phyloP scores from a whole-genome alignment of 2,329 filamentous ascomycete genomes.

The Phaeosphaeriaceae sp. region DNA sequence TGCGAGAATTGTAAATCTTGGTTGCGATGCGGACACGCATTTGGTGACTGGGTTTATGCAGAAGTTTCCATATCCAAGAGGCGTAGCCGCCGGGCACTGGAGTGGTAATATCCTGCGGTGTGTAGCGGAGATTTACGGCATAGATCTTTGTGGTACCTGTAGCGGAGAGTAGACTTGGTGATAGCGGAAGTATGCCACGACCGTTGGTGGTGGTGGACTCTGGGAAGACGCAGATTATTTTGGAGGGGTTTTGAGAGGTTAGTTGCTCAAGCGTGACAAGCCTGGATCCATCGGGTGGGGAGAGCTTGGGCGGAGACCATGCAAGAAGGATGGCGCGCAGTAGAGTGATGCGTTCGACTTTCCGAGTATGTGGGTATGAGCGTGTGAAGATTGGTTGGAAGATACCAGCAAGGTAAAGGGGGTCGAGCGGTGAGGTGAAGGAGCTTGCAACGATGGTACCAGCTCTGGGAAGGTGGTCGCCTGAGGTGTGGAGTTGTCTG shows the following conservation, averaged over 20 bases:
- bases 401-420: constrained; percentile 90
- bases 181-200: constrained; percentile 83
- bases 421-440: constrained; percentile 91
- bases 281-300: constrained; percentile 39
- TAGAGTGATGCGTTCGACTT: constrained; percentile 78
- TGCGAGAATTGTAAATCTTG: constrained; percentile 58
- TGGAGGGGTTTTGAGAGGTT: constrained; percentile 70
- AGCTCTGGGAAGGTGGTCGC: constrained; percentile 74
- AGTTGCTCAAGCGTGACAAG: constrained; percentile 56
- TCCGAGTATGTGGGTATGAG: constrained; percentile 75
- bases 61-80: constrained; percentile 82
- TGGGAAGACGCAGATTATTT: constrained; percentile 85
- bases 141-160: constrained; percentile 78
- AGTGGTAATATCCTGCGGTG: constrained; percentile 86
- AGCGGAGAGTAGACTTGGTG: constrained; percentile 74
- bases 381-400: constrained; percentile 95
- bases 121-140: constrained; percentile 88
- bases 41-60: constrained; percentile 83
- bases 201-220: constrained; percentile 96
- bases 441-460: constrained; percentile 86
- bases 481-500: constrained; percentile 29
- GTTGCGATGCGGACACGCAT: constrained; percentile 92
- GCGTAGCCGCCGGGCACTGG: constrained; percentile 78
- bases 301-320: constrained; percentile 63
- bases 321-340: constrained; percentile 76